Evolutionary conservation across 1,284 basidiomycete species (phyloP), one percentile per base, ranked within the genome.

Genomic region (Ceratobasidium papillatum): DNA sequence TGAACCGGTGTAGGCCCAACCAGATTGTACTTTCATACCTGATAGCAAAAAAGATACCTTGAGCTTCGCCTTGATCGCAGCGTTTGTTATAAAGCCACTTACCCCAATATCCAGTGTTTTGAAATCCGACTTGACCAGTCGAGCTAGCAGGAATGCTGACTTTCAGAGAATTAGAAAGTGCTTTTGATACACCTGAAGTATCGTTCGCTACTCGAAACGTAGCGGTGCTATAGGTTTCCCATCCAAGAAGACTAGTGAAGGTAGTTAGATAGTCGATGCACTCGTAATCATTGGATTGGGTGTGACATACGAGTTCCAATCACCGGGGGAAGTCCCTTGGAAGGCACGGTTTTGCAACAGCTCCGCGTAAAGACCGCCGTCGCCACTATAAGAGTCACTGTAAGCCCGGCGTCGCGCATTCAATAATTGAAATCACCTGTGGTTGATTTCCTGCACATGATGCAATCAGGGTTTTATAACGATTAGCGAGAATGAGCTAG

Each of bases 1-100:
- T 0, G 90, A 91, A 0, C 87, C 89, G 11, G 84, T 87, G 80
- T 93, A 92, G 0, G 84, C 87, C 82, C 86, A 87, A 0, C 83
- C 80, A 0, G 85, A 80, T 52, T 88, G 82, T 32, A 92, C 85
- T 56, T 88, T 88, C 80, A 92, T 78, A 87, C 90, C 91, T 78
- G 82, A 76, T 1, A 2, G 30, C 17, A 22, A 3, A 32, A 12
- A 47, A 19, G 19, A 3, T 7, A 7, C 8, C 25, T 25, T 30
- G 1, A n/a, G n/a, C n/a, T n/a, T n/a, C n/a, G n/a, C n/a, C n/a
- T n/a, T n/a, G n/a, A n/a, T n/a, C n/a, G n/a, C n/a, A n/a, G n/a
- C n/a, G n/a, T n/a, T n/a, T n/a, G n/a, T n/a, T n/a, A n/a, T n/a
- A n/a, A n/a, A n/a, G n/a, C 2, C 8, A 66, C 75, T 43, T 9